Conservation (phyloP, 257 asterid genomes). For the Solanum acaule region DNA sequence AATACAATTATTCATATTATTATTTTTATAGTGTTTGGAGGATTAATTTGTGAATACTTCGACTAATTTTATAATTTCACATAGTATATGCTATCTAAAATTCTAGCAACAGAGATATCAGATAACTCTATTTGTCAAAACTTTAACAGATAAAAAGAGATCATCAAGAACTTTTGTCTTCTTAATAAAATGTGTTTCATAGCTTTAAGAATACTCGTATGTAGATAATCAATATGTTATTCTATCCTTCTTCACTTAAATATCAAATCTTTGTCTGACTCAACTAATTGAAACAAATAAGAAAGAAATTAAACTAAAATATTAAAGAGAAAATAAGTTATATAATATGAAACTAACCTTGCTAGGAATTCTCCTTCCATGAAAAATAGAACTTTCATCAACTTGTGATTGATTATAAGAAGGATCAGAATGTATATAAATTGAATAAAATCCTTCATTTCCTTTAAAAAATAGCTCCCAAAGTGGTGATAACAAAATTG, state of each 20-base stretch:
- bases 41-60: background rate
- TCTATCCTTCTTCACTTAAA: background rate
- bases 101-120: rapidly evolving
- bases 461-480: constrained; percentile 42
- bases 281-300: background rate
- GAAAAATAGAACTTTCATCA: constrained; percentile 42
- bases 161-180: background rate
- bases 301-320: background rate
- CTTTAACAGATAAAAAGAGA: background rate
- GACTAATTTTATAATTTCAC: background rate
- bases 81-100: background rate
- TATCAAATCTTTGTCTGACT: background rate
- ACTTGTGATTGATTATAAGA: constrained; percentile 18
- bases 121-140: background rate
- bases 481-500: constrained; percentile 23
- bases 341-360: constrained; percentile 38
- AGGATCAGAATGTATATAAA: constrained; percentile 32
- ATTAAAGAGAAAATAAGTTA: background rate
- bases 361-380: constrained; percentile 67
- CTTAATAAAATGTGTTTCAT: no score
- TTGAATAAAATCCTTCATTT: constrained; percentile 24
- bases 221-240: background rate
- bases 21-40: background rate
- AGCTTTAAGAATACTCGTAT: background rate
- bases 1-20: background rate